phyloP scores from a whole-genome alignment of 1,284 basidiomycete genomes.

The Sanghuangporus sanghuang region DNA sequence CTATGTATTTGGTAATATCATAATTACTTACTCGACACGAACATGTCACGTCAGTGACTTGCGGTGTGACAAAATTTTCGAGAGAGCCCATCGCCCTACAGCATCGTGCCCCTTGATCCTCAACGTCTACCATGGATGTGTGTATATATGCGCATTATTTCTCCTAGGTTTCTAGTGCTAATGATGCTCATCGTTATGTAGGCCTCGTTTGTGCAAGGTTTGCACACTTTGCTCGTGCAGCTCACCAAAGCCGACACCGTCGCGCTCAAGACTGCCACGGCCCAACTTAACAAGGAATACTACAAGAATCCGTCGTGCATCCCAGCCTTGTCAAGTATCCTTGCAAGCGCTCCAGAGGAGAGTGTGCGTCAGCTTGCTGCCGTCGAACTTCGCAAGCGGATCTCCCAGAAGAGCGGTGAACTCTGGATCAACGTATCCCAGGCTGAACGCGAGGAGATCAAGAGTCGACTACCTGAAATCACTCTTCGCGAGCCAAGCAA shows the following conservation, averaged over 20 bases:
- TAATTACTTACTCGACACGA: too few relatives aligned
- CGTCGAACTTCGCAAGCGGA: slow-evolving; percentile 96
- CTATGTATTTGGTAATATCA: too few relatives aligned
- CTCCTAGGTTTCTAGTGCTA: background rate
- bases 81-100: too few relatives aligned
- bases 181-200: slow-evolving; percentile 25
- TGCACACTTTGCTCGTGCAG: slow-evolving; percentile 82
- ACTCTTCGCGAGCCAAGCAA: slow-evolving; percentile 76
- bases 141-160: background rate
- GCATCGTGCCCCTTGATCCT: too few relatives aligned
- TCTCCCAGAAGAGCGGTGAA: slow-evolving; percentile 75
- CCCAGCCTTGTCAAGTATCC: slow-evolving; percentile 85
- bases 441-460: slow-evolving; percentile 79
- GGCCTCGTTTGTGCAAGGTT: slow-evolving; percentile 67
- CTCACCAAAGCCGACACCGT: slow-evolving; percentile 84
- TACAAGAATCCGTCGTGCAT: slow-evolving; percentile 92
- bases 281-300: slow-evolving; percentile 85
- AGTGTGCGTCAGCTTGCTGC: slow-evolving; percentile 91
- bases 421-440: slow-evolving; percentile 79
- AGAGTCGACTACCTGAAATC: slow-evolving; percentile 76
- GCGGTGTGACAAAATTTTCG: too few relatives aligned
- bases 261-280: slow-evolving; percentile 90
- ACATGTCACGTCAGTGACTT: too few relatives aligned
- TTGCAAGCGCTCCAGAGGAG: slow-evolving; percentile 78
- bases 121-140: slow-evolving; percentile 6